These are phyloP conservation scores for Calophaca sinica DNA, from an alignment of 306 rosid genomes.

Conservation along the genomic window DNA sequence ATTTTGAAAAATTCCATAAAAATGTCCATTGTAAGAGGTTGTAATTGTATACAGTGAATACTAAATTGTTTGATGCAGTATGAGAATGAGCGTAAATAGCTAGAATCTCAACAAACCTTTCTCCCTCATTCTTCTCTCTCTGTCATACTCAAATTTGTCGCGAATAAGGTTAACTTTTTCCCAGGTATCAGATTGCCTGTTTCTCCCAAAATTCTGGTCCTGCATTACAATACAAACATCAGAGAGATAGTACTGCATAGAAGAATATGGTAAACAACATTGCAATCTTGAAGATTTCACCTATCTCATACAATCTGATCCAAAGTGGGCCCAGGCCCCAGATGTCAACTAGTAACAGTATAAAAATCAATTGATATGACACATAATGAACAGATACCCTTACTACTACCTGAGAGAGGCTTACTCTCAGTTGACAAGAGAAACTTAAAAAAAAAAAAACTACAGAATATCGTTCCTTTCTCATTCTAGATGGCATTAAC, in stretches of 20 bases:
- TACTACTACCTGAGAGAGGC: neutral
- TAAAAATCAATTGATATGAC: neutral
- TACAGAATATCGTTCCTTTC: slow-evolving; percentile 29
- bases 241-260: slow-evolving; percentile 17
- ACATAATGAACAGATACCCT: slow-evolving; percentile 6
- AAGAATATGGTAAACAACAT: slow-evolving; percentile 11
- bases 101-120: slow-evolving; percentile 69
- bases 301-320: too few species aligned
- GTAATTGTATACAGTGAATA: neutral
- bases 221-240: slow-evolving; percentile 54
- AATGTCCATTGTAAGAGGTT: slow-evolving; percentile 12
- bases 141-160: slow-evolving; percentile 92
- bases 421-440: slow-evolving; percentile 3
- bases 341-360: too few species aligned
- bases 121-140: slow-evolving; percentile 90
- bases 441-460: neutral
- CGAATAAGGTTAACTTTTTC: slow-evolving; percentile 78
- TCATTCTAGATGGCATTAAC: slow-evolving; percentile 1
- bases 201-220: slow-evolving; percentile 69
- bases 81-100: neutral
- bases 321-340: too few species aligned
- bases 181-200: slow-evolving; percentile 62
- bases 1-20: slow-evolving; percentile 7
- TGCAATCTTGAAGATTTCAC: neutral
- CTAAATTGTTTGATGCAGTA: slow-evolving; percentile 9